phyloP scores from a whole-genome alignment of 805 yeast genomes.

The Blastobotrys parvus region DNA sequence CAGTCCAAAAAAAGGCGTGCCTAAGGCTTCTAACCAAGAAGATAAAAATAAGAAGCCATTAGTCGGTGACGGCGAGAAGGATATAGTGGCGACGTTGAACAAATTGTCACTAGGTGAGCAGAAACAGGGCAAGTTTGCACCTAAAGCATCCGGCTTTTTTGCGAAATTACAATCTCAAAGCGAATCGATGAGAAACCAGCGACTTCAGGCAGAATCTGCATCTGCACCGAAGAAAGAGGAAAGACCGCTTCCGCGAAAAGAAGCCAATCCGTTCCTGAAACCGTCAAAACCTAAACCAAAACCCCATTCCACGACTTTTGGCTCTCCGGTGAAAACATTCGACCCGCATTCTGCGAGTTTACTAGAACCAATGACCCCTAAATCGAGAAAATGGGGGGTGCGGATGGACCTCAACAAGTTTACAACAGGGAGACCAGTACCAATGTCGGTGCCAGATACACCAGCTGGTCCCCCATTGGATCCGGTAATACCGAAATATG shows the following conservation, averaged over 20 bases:
- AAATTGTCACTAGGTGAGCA: too few relatives aligned
- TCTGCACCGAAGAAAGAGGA: neutral
- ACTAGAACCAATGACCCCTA: conserved; percentile 20
- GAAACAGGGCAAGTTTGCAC: neutral
- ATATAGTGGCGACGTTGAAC: neutral
- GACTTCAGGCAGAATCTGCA: neutral
- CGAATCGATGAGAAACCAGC: neutral
- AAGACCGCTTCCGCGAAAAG: neutral
- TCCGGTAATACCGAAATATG: neutral
- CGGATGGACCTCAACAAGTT: conserved; percentile 9
- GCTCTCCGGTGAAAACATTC: conserved; percentile 10
- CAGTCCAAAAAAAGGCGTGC: neutral
- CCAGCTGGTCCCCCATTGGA: neutral
- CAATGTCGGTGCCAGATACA: neutral
- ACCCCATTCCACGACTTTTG: conserved; percentile 2
- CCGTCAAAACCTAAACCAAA: neutral
- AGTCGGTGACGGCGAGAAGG: neutral
- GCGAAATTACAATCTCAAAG: neutral
- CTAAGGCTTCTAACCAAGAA: neutral
- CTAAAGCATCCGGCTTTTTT: neutral
- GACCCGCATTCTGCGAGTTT: conserved; percentile 8
- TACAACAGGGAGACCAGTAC: conserved; percentile 1
- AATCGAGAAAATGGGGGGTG: conserved; percentile 17
- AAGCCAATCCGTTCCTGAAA: neutral
- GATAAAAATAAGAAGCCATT: neutral